Evolutionary conservation across 768 basidiomycete genomes (phyloP).

Genomic region (Xanthoconium stramineum): DNA sequence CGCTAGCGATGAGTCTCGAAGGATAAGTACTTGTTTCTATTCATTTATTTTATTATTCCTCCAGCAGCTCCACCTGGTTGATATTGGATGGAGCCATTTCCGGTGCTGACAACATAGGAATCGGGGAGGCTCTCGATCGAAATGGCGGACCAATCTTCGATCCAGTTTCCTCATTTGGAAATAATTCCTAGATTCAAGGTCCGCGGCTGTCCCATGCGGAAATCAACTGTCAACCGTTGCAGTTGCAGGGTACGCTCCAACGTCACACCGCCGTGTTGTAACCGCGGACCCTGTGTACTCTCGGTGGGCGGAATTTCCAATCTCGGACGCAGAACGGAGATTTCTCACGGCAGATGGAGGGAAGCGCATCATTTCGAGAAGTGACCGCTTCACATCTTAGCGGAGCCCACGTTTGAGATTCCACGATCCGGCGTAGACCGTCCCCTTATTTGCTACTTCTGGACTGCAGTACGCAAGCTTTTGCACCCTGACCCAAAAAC

Average conservation of each 20-base stretch:
- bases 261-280: background rate
- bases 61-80: background rate
- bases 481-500: too few relatives aligned
- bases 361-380: too few relatives aligned
- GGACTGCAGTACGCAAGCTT: too few relatives aligned
- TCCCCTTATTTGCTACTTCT: too few relatives aligned
- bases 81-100: constrained; percentile 1
- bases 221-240: constrained; percentile 2
- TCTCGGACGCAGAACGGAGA: background rate
- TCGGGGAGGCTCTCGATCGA: background rate
- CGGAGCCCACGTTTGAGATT: too few relatives aligned
- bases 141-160: background rate
- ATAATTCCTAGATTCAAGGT: background rate
- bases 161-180: background rate
- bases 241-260: constrained; percentile 3
- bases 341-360: background rate
- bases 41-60: background rate
- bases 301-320: background rate
- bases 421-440: too few relatives aligned
- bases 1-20: background rate
- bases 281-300: too few relatives aligned
- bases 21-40: too few relatives aligned
- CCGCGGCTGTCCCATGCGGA: background rate
- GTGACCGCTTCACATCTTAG: too few relatives aligned
- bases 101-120: background rate